phyloP scores from a whole-genome alignment of 768 basidiomycete genomes.

The Hysterangium stoloniferum region DNA sequence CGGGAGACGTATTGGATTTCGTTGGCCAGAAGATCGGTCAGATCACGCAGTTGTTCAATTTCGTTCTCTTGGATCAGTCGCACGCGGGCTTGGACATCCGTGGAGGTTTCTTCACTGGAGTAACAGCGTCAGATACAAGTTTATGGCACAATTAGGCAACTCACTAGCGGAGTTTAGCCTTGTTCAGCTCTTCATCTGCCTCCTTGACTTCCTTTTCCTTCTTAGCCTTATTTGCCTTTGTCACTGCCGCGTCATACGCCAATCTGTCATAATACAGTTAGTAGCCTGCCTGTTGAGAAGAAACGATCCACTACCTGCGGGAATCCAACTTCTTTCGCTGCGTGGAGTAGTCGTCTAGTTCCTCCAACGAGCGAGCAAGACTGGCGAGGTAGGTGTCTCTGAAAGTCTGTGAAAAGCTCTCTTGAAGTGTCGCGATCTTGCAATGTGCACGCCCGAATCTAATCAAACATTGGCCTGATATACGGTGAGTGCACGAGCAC shows the following conservation, averaged over 20 bases:
- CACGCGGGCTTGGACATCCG: slow-evolving; percentile 79
- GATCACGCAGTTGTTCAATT: slow-evolving; percentile 57
- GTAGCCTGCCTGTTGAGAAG: not conserved
- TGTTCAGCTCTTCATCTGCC: slow-evolving; percentile 74
- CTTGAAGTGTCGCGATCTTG: slow-evolving; percentile 78
- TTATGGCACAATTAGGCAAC: not conserved
- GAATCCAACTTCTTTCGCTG: slow-evolving; percentile 85
- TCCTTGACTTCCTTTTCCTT: slow-evolving; percentile 69
- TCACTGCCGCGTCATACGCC: slow-evolving; percentile 67
- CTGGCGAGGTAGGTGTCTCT: slow-evolving; percentile 66
- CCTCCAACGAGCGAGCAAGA: slow-evolving; percentile 55
- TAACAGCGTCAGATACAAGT: not conserved
- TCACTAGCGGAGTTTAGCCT: slow-evolving; percentile 68
- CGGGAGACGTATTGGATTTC: slow-evolving; percentile 69
- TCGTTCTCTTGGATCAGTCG: slow-evolving; percentile 76
- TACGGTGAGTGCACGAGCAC: slow-evolving; percentile 3
- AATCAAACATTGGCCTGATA: slow-evolving; percentile 60
- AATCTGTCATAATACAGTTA: slow-evolving; percentile 36
- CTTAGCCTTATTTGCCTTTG: slow-evolving; percentile 68
- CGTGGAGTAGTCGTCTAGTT: slow-evolving; percentile 77
- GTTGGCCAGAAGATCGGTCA: slow-evolving; percentile 62
- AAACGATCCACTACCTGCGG: slow-evolving; percentile 45
- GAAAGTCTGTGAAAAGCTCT: slow-evolving; percentile 66
- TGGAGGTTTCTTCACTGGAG: slow-evolving; percentile 73
- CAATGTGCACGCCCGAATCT: slow-evolving; percentile 79